Percentiles rank a stretch among this genome's conserved stretches.
Conservation (phyloP, 192 early-diverging fungal genomes). For the Diversispora epigaea region DNA sequence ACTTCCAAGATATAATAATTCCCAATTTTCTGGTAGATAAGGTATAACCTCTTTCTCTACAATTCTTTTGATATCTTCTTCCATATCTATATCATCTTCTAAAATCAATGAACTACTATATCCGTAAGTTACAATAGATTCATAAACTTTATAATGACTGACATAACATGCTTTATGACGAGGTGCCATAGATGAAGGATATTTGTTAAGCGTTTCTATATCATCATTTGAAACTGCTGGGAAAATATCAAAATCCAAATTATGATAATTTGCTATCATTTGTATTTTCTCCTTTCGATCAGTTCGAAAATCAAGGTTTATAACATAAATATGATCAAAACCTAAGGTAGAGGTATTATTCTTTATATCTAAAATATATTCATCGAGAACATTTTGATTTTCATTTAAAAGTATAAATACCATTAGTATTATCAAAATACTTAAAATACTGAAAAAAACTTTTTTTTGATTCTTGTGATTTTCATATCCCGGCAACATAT, state of each 20-base stretch:
- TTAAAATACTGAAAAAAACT: too few species aligned
- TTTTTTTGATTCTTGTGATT: too few species aligned
- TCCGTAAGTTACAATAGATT: background rate
- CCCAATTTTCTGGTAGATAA: background rate
- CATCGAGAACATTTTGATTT: too few species aligned
- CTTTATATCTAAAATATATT: too few species aligned
- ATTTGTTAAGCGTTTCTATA: background rate
- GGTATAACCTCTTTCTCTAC: background rate
- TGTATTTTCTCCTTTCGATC: background rate
- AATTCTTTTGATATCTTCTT: background rate
- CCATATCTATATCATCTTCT: constrained; percentile 5
- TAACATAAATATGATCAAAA: constrained; percentile 14
- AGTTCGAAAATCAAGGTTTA: background rate
- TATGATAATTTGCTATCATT: background rate
- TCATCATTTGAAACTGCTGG: background rate
- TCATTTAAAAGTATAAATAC: too few species aligned
- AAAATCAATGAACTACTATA: constrained; percentile 3
- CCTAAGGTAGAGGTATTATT: background rate
- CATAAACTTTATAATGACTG: constrained; percentile 1
- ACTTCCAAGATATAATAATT: constrained; percentile 4
- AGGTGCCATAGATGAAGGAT: background rate
- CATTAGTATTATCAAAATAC: too few species aligned
- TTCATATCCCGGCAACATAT: too few species aligned
- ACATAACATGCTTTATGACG: constrained; percentile 5
- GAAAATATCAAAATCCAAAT: background rate